A percentile compares a stretch with the other conserved stretches of the same genome.
These are phyloP conservation scores for Immersiporthe knoxdaviesiana DNA, from an alignment of 2,329 filamentous ascomycete species.

Conservation along the genomic window DNA sequence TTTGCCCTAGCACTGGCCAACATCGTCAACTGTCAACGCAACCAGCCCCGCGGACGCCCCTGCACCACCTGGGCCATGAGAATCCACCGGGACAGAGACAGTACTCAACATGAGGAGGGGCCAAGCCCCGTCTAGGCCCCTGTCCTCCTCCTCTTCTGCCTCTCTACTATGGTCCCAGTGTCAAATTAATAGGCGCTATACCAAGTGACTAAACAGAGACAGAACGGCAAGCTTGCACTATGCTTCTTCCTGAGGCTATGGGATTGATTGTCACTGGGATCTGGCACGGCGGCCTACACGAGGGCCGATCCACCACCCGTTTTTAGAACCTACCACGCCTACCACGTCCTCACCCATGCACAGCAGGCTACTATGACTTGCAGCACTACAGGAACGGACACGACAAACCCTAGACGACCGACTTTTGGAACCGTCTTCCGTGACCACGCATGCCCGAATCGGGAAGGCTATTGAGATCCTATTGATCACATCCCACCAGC, in stretches of 20 bases:
- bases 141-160: neutral
- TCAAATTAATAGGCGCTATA: neutral
- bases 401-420: neutral
- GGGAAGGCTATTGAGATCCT: slow-evolving; percentile 5
- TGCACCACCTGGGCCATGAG: neutral
- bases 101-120: neutral
- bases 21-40: neutral
- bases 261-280: neutral
- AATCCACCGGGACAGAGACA: neutral
- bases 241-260: neutral
- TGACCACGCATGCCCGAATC: neutral
- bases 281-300: neutral
- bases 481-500: neutral
- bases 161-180: neutral
- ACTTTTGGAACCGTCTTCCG: neutral
- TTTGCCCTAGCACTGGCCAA: neutral
- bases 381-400: neutral
- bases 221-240: neutral
- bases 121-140: neutral
- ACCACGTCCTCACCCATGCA: neutral
- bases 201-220: neutral
- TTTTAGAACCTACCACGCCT: neutral
- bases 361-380: neutral
- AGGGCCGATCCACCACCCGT: slow-evolving; percentile 2
- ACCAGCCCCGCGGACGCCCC: slow-evolving; percentile 10